Conservation (phyloP, 2,329 filamentous ascomycete genomes). For the Didymella segeticola region DNA sequence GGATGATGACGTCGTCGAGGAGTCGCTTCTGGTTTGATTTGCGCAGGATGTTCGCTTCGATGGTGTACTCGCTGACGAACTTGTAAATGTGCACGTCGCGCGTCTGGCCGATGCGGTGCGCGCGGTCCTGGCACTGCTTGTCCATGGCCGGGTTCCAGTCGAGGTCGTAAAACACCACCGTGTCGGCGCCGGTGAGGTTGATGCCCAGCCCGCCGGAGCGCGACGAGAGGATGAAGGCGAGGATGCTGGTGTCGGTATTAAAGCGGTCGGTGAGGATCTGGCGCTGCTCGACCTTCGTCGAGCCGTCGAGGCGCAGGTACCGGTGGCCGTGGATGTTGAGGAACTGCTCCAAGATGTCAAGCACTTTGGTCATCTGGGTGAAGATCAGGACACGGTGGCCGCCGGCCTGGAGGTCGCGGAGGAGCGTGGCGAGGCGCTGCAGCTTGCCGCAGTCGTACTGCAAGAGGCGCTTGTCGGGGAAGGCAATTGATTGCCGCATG, state of each 20-base stretch:
- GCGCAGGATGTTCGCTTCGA: constrained; percentile 95
- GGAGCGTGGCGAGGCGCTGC: constrained; percentile 83
- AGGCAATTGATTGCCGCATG: constrained; percentile 92
- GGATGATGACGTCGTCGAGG: constrained; percentile 97
- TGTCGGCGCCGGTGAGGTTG: constrained; percentile 95
- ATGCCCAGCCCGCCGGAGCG: constrained; percentile 94
- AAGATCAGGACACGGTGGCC: constrained; percentile 97
- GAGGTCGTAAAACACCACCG: constrained; percentile 98
- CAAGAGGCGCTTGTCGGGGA: constrained; percentile 92
- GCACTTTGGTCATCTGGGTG: constrained; percentile 98
- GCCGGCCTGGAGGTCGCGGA: constrained; percentile 85
- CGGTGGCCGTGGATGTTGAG: constrained; percentile 97
- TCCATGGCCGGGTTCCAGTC: constrained; percentile 99
- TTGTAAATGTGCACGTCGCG: constrained; percentile 97
- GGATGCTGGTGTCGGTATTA: constrained; percentile 90
- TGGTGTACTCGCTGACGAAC: constrained; percentile 69
- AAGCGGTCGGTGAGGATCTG: constrained; percentile 96
- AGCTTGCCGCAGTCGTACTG: constrained; percentile 98
- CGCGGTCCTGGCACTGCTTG: constrained; percentile 97
- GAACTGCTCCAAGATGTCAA: constrained; percentile 97
- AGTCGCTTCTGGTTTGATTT: constrained; percentile 98
- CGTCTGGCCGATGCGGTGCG: constrained; percentile 96
- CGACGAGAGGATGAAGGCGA: constrained; percentile 94
- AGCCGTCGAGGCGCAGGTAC: constrained; percentile 94
- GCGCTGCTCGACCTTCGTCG: constrained; percentile 92